Base-by-base conservation (phyloP, 2,329 filamentous ascomycete species). In the Elsinoe necatrix region DNA sequence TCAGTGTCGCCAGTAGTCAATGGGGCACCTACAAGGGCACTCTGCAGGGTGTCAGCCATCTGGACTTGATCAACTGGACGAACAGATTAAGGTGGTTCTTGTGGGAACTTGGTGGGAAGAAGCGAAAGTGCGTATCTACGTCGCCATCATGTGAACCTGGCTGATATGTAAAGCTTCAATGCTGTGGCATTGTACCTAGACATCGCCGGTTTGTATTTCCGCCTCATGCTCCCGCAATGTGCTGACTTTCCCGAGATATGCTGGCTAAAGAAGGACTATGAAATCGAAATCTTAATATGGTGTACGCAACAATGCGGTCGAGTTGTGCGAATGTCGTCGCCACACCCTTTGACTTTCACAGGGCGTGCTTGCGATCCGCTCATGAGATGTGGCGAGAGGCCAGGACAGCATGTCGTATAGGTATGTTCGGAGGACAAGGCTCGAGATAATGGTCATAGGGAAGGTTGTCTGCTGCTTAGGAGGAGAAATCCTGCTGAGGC, bases 61-160 rank as follows among this genome's bases (percentile, higher is more conserved):
- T 85, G 47, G 81, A 85, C 62, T 65, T 84, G 60, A 85, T 85
- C 67, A 85, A 85, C 62, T 85, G 82, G 82, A 82, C 80, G 25
- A 84, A 83, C 61, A 72, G 80, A 27, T 63, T 83, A 35, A 78
- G 82, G 62, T 82, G 79, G 77, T 73, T 79, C 57, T 72, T 80
- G 50, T 81, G 78, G 66, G 72, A 77, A 58, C 63, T 84, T 55
- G 78, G 77, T 1, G 79, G 81, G 3, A 77, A 77, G 58, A 77
- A 76, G 66, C 71, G 74, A 62, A 80, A 76, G 75, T 80, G 52
- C 59, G 73, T 70, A 47, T 37, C 41, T 35, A 11, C 27, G 18
- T 42, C 34, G 16, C 16, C 11, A n/a, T 8, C n/a, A 16, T 1
- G 43, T 27, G 34, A 48, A 61, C 52, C 27, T 23, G 6, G 50